Conservation (phyloP, 129 eudicot species). For the Artemisia tridentata region DNA sequence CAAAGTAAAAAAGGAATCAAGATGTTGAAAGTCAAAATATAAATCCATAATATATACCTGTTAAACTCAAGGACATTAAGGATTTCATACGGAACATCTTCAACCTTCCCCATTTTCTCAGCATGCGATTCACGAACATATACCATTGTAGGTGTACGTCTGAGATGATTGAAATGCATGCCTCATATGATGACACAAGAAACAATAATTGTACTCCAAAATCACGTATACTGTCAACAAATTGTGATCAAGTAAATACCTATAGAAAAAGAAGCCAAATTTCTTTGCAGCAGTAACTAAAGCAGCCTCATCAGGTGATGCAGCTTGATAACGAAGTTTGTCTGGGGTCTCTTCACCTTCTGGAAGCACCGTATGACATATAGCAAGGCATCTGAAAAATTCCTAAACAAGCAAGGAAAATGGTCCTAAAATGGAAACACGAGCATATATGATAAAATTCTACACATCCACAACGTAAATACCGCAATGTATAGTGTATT, state of each 20-base stretch:
- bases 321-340: conserved; percentile 87
- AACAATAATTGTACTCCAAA: conserved; percentile 9
- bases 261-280: conserved; percentile 96
- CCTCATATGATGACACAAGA: background rate
- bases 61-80: conserved; percentile 94
- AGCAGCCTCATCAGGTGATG: conserved; percentile 98
- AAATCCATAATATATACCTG: conserved; percentile 46
- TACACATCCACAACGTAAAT: background rate
- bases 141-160: conserved; percentile 91
- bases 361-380: conserved; percentile 98
- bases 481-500: background rate
- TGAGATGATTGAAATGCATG: conserved; percentile 27
- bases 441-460: background rate
- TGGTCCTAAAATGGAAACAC: conserved; percentile 13
- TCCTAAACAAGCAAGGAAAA: conserved; percentile 56
- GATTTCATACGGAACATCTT: conserved; percentile 86
- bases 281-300: conserved; percentile 90
- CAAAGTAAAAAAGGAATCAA: conserved; percentile 7
- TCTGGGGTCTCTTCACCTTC: conserved; percentile 98
- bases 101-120: conserved; percentile 83
- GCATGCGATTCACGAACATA: conserved; percentile 97
- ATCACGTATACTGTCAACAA: background rate
- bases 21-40: conserved; percentile 14
- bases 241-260: conserved; percentile 32
- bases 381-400: conserved; percentile 98